Base-by-base conservation (phyloP, 2,329 filamentous ascomycete genomes). In the Diaporthe amygdali region DNA sequence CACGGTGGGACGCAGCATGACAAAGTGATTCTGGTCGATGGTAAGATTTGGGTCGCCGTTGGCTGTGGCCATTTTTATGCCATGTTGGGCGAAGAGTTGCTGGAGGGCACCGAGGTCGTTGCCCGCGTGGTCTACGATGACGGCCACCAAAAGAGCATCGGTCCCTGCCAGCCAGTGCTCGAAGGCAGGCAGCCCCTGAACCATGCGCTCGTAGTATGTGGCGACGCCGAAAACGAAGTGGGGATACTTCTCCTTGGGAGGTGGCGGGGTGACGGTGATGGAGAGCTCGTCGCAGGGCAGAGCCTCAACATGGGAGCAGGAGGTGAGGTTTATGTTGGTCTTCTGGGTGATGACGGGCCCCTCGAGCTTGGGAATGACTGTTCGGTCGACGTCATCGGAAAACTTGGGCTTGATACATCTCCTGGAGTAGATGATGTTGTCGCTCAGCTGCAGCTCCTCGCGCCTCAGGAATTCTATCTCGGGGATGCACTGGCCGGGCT, bases 171-270 rank as follows among this genome's bases (percentile, higher is more conserved):
- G 83, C 89, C 89, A 91, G 73, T 89, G 87, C 17, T 84, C 79
- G 69, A 91, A 88, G 20, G 85, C 81, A 14, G 84, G 79, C 44
- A 90, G 79, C 0, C 88, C 88, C 8, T 84, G 82, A 47, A 83
- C 79, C 69, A 91, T 78, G 41, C 89, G 84, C 32, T 83, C 81
- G 39, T 86, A 81, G 9, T 82, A 85, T 27, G 88, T 90, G 0
- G 89, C 87, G 5, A 91, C 84, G 69, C 88, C 89, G 72, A 91
- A 91, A 70, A 89, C 78, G 54, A 90, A 82, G 66, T 90, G 84
- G 0, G 82, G 80, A 73, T 88, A 87, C 10, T 82, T 81, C 37
- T 79, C 75, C 37, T 77, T 76, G 0, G 85, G 83, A 63, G 84
- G 84, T 0, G 84, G 82, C 0, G 75, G 74, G 0, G 87, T 84